Evolutionary conservation across 768 basidiomycete genomes (phyloP), one percentile per base, ranked within the genome.

Genomic region (Podaxis pistillaris): DNA sequence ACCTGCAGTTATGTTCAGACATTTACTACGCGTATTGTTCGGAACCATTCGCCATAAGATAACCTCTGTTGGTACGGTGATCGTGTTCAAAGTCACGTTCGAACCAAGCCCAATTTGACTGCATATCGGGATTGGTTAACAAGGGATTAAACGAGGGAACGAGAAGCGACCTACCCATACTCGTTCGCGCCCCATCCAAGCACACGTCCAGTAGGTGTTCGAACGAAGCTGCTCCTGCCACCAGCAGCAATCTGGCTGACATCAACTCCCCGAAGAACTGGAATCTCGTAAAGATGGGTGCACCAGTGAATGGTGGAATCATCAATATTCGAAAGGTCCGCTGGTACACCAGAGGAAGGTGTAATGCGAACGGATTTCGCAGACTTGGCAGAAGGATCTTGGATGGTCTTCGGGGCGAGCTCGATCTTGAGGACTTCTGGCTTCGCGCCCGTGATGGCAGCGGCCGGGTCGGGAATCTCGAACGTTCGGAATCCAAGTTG

Each of bases 181-280:
- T 91, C 88, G 71, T 97, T 96, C 1, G 92, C 92, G 50, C 95
- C 95, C 86, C 91, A 96, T 0, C 87, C 93, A 19, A 98, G 81
- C 9, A 96, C 90, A 58, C 86, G 79, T 1, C 94, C 95, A 2
- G 78, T 74, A 2, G 66, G 62, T 0, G 93, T 93, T 26, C 86
- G 78, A 9, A 81, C 88, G 69, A 92, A 93, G 68, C 90, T 94
- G 52, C 83, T 87, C 59, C 86, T 81, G 41, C 79, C 78, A 2
- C 93, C 93, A 26, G 93, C 84, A 30, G 87, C 86, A 49, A 94
- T 78, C 72, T 93, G 88, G 19, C 80, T 82, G 49, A 91, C 78
- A 24, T 83, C 71, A 4, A 94, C 73, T 1, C 83, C 89, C 53
- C 75, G 79, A 26, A 97, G 75, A 2, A 87, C 81, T 1, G 92